Evolutionary conservation across 1,139 yeast genomes (phyloP).

Genomic region (Yarrowia galli): DNA sequence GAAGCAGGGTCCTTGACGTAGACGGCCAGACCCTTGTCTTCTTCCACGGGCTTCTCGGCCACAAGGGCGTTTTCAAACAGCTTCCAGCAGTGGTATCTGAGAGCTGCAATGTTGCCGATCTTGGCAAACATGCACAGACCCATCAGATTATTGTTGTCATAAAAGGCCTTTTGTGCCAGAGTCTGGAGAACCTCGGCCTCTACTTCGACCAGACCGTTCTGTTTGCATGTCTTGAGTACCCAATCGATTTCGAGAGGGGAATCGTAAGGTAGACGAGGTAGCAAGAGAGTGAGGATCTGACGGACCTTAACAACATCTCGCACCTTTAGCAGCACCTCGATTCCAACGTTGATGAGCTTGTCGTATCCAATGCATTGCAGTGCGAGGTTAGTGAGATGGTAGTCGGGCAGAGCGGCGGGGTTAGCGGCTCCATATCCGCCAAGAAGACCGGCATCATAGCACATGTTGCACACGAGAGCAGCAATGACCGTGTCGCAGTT

Average conservation of each 20-base stretch:
- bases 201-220: slow-evolving; percentile 50
- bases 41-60: slow-evolving; percentile 51
- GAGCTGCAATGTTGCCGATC: slow-evolving; percentile 62
- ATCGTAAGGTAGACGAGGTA: slow-evolving; percentile 62
- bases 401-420: slow-evolving; percentile 59
- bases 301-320: slow-evolving; percentile 49
- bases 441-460: slow-evolving; percentile 27
- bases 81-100: slow-evolving; percentile 57
- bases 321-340: slow-evolving; percentile 42
- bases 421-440: slow-evolving; percentile 53
- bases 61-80: slow-evolving; percentile 68
- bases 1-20: slow-evolving; percentile 46
- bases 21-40: slow-evolving; percentile 44
- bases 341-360: slow-evolving; percentile 43
- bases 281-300: slow-evolving; percentile 62
- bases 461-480: slow-evolving; percentile 62
- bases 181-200: slow-evolving; percentile 42
- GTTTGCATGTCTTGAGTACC: slow-evolving; percentile 67
- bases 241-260: slow-evolving; percentile 82
- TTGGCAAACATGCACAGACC: slow-evolving; percentile 72
- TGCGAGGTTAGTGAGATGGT: slow-evolving; percentile 46
- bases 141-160: slow-evolving; percentile 58
- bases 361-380: slow-evolving; percentile 43
- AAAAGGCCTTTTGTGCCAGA: slow-evolving; percentile 43
- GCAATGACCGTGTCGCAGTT: slow-evolving; percentile 71